phyloP scores from a whole-genome alignment of 2,329 filamentous ascomycete genomes.

The Colletotrichum simmondsii region DNA sequence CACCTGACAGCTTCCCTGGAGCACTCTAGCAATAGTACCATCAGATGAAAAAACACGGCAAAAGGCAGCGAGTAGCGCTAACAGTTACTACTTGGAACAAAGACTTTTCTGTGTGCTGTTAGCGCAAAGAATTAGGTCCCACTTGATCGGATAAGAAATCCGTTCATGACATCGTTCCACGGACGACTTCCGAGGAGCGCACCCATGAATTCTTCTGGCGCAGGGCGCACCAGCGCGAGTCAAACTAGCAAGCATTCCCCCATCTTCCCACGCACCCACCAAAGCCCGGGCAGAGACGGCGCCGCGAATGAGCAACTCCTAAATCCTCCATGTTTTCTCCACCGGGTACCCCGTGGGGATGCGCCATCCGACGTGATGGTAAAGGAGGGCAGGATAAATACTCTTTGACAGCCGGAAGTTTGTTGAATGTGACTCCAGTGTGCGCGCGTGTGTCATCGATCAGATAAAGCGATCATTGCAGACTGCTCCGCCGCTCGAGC shows the following conservation, averaged over 20 bases:
- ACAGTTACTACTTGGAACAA: neutral
- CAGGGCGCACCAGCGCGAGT: conserved; percentile 20
- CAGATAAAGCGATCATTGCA: neutral
- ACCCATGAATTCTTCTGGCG: conserved; percentile 3
- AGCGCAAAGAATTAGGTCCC: neutral
- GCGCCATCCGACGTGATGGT: conserved; percentile 23
- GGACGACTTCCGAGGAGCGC: conserved; percentile 30
- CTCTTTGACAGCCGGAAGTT: conserved; percentile 19
- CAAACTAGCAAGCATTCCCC: conserved; percentile 22
- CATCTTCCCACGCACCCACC: neutral
- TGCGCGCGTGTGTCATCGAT: neutral
- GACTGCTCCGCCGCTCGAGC: neutral
- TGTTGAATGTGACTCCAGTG: neutral
- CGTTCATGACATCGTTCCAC: conserved; percentile 13
- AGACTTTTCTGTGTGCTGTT: neutral
- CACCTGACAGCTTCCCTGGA: neutral
- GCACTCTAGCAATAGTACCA: neutral
- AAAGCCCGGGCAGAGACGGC: neutral
- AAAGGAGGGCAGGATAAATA: conserved; percentile 26
- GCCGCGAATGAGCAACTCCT: conserved; percentile 17
- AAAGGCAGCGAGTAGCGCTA: neutral
- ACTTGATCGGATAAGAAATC: conserved; percentile 12
- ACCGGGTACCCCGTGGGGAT: conserved; percentile 30
- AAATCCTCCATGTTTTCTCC: conserved; percentile 29
- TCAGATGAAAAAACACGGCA: neutral